Evolutionary conservation across 1,284 basidiomycete genomes (phyloP), one percentile per base, ranked within the genome.

Genomic region (Laetiporus sulphureus): DNA sequence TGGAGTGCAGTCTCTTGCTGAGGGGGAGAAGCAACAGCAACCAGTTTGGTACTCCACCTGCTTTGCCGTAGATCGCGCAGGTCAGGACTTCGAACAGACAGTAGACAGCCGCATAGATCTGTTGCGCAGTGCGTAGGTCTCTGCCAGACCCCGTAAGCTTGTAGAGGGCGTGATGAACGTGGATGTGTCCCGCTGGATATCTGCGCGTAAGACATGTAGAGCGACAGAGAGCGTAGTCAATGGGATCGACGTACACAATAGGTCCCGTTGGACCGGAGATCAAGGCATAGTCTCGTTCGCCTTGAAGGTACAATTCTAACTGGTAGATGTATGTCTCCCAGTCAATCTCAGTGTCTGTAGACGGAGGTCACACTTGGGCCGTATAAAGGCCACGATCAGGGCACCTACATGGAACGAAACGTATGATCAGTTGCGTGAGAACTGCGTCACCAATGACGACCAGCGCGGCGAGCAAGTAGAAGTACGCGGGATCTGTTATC

Each of bases 281-380:
- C 43, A 73, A 67, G n/a, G 77, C 69, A 60, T 99, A 99, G 60
- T 94, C 79, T 21, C 85, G 71, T 63, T 96, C 84, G 29, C 95
- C 95, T 34, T 79, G 74, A 34, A 87, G 57, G 63, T 89, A 94
- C 36, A 88, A 62, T 40, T 83, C 73, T 2, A 89, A 77, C 48
- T 99, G 96, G 45, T 85, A 72, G 76, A 94, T 85, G 57, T 96
- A 96, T 0, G 93, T 95, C 58, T 81, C 75, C 78, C 88, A 99
- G 66, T 99, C 96, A 56, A 99, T 99, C 65, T 99, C 95, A n/a
- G 96, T 99, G 66, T 94, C 92, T 95, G 65, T 40, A 46, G 42
- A 35, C 34, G 44, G 35, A 41, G 38, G 35, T 38, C 38, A 44
- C 40, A 50, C 40, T 45, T n/a, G n/a, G 12, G 37, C 43, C 24